Percentiles rank a stretch among this genome's conserved stretches.
These are phyloP conservation scores for Apiospora pterosperma DNA, from an alignment of 2,329 filamentous ascomycete genomes.

Conservation along the genomic window DNA sequence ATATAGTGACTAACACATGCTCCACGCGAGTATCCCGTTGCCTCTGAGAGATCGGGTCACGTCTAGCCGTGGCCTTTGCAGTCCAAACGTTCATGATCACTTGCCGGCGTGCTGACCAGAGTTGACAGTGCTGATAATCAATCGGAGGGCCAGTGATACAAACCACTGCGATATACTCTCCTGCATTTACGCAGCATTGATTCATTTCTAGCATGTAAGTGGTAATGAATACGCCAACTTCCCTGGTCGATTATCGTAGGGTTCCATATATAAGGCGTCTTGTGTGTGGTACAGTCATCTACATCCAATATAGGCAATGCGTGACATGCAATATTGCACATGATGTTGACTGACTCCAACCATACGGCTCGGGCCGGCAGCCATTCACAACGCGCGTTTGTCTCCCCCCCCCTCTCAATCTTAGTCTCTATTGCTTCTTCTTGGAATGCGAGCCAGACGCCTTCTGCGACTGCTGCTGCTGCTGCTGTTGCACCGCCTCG, in stretches of 20 bases:
- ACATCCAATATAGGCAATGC: neutral
- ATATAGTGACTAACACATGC: neutral
- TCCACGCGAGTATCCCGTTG: neutral
- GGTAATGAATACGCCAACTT: neutral
- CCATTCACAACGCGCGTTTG: neutral
- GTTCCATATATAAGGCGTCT: neutral
- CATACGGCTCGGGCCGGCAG: neutral
- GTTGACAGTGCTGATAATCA: neutral
- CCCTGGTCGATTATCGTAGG: neutral
- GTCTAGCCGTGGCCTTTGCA: neutral
- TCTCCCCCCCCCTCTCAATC: neutral
- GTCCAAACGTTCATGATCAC: neutral
- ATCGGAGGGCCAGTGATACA: neutral
- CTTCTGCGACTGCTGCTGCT: slow-evolving; percentile 10
- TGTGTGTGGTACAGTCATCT: neutral
- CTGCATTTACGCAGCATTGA: neutral
- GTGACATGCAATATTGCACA: neutral
- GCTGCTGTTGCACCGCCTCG: slow-evolving; percentile 21
- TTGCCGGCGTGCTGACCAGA: neutral
- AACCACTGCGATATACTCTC: neutral
- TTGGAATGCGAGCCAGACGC: slow-evolving; percentile 23
- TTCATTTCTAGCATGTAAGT: neutral
- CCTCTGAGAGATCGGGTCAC: neutral
- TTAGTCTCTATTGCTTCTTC: slow-evolving; percentile 13
- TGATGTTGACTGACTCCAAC: neutral